A percentile compares a stretch with the other conserved stretches of the same genome.
phyloP scores from a whole-genome alignment of 495 filamentous ascomycete genomes.

The Aspergillus sclerotiicarbonarius region DNA sequence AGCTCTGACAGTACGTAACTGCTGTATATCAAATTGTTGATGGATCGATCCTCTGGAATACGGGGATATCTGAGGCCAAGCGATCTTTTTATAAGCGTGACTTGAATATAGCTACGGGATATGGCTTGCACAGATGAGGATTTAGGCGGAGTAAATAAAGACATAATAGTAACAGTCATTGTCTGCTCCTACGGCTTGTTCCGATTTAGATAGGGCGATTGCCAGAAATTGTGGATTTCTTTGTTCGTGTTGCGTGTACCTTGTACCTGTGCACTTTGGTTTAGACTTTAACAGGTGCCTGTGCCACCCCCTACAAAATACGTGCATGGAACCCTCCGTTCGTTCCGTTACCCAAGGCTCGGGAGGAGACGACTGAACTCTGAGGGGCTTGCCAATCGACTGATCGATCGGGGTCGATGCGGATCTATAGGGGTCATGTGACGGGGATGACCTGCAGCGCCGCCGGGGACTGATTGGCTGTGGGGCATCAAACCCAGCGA shows the following conservation, averaged over 20 bases:
- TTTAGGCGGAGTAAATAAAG: too few relatives aligned
- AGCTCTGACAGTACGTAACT: not conserved
- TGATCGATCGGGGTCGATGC: not conserved
- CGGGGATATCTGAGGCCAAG: too few relatives aligned
- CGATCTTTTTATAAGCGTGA: too few relatives aligned
- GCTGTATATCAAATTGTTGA: not conserved
- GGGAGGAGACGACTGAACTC: not conserved
- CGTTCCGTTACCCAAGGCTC: not conserved
- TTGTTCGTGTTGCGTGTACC: too few relatives aligned
- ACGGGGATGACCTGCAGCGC: constrained; percentile 2
- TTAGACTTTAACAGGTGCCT: too few relatives aligned
- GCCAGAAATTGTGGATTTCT: too few relatives aligned
- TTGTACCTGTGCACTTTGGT: too few relatives aligned
- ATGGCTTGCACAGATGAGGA: too few relatives aligned
- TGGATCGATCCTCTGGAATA: not conserved
- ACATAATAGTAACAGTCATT: too few relatives aligned
- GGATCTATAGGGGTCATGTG: constrained; percentile 10
- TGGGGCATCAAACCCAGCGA: constrained; percentile 10
- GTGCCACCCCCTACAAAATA: not conserved
- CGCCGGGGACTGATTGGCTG: constrained; percentile 18
- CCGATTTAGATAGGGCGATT: too few relatives aligned
- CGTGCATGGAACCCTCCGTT: not conserved
- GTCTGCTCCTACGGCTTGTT: too few relatives aligned
- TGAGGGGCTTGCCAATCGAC: not conserved
- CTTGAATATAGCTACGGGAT: too few relatives aligned